Conservation (phyloP, 306 rosid genomes). For the Citrullus colocynthis region DNA sequence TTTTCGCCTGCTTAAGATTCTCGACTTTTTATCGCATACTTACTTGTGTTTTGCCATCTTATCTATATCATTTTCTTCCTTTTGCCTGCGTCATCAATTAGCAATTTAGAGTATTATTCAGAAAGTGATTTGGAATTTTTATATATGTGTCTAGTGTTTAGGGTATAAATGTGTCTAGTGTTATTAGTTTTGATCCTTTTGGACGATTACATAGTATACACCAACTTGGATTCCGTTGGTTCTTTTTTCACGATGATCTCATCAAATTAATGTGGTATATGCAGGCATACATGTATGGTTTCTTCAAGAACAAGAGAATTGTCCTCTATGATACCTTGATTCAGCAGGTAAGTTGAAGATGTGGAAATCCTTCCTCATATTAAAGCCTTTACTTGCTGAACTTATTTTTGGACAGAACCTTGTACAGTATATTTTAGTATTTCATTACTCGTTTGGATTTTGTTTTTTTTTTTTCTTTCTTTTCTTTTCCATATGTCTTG, state of each 20-base stretch:
- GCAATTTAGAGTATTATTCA: background rate
- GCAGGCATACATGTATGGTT: constrained; percentile 99
- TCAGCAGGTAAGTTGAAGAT: constrained; percentile 58
- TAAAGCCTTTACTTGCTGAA: background rate
- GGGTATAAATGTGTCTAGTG: background rate
- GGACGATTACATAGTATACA: background rate
- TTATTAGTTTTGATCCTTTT: background rate
- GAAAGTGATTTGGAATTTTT: background rate
- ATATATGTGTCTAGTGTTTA: background rate
- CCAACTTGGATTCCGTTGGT: background rate
- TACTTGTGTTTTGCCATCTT: background rate
- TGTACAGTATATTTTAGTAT: background rate
- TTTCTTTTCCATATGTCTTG: background rate
- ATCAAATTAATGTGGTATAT: background rate
- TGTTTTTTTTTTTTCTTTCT: no score
- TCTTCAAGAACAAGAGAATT: constrained; percentile 92
- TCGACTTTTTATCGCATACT: background rate
- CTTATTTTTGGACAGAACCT: background rate
- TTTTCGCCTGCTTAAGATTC: constrained; percentile 1
- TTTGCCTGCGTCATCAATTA: background rate
- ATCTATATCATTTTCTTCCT: background rate
- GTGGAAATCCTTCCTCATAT: background rate
- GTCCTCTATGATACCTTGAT: constrained; percentile 94
- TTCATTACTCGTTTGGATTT: background rate
- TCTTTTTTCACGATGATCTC: background rate